Evolutionary conservation across 306 rosid species (phyloP), one percentile per base, ranked within the genome.

Genomic region (Senna siamea): DNA sequence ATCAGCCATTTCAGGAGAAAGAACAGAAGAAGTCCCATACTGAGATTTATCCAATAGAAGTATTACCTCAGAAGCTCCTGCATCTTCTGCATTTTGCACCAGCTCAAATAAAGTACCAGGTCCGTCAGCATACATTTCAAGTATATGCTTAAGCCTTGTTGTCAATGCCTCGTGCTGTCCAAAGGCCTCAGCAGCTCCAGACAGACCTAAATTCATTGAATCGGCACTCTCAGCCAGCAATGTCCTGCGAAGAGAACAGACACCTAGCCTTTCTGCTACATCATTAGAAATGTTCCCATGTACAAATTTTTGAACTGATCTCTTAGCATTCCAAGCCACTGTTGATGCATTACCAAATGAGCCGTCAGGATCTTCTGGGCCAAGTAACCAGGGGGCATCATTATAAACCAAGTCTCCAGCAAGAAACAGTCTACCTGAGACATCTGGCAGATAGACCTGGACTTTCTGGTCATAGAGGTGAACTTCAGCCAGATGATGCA

Each of bases 81-180:
- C 97, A 89, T 93, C 98, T 89, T 93, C 98, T 53, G 98, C 98
- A 87, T 93, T 93, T 81, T 93, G 97, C 62, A 93, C 92, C 74
- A 93, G 85, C 88, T 93, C 98, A 80, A 88, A 91, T 38, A 93
- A 87, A 85, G 94, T 89, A 56, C 97, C 98, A 74, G 96, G 94
- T 57, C 98, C 98, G 91, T 93, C 98, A 44, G 94, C 98, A 85
- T 93, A 93, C 97, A 93, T 93, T 84, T 93, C 96, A 83, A 93
- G 98, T 83, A 93, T 93, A 81, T 93, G 98, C 81, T 90, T 91
- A 76, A 93, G 98, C 79, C 97, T 91, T 50, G 96, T 93, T 35
- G 98, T 93, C 90, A 93, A 82, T 55, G 98, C 98, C 82, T 91
- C 98, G 40, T 93, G 97, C 84, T 93, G 98, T 32, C 98, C 98